Base-by-base conservation (phyloP, 495 filamentous ascomycete genomes). In the Penicillium coffeae region DNA sequence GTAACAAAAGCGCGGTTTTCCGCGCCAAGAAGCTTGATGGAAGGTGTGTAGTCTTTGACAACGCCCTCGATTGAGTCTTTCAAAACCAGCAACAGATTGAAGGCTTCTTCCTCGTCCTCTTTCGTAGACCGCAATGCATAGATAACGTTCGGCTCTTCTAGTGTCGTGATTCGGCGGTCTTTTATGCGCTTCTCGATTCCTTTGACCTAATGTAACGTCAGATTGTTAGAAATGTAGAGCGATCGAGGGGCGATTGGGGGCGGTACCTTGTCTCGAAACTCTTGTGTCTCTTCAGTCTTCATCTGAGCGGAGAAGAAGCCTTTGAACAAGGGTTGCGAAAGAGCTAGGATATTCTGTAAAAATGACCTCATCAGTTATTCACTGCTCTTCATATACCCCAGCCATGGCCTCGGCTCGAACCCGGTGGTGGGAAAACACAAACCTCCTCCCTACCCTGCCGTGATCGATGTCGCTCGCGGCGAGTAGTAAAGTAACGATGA, bases 1-100 rank as follows among this genome's bases (percentile, higher is more conserved):
- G 93, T 96, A 16, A 93, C 89, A 15, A 78, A 81, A 14, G 84
- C 76, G 37, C 92, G 75, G 60, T 98, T 98, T 52, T 89, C 86
- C 3, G 93, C 93, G 1, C 93, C 93, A 2, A 90, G 71, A 65
- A 96, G 81, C 51, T 80, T 83, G 1, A 84, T 73, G 33, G 75
- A 72, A 3, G 86, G 76, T 18, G 87, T 77, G 62, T 89, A 91
- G 5, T 76, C 79, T 49, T 80, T 73, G 52, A 98, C 81, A 30
- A 90, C 82, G 1, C 92, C 92, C 19, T 89, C 82, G 32, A 89
- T 83, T 0, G 91, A 86, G 52, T 87, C 82, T 54, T 91, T 82
- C 27, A 90, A 76, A 18, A 95, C 64, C 19, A 85, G 55, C 25
- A 98, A 70, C 41, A 96, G 62, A 50, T 89, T 82, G 50, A 88